Evolutionary conservation across 306 rosid species (phyloP).

Genomic region (Vigna reflexopilosa): DNA sequence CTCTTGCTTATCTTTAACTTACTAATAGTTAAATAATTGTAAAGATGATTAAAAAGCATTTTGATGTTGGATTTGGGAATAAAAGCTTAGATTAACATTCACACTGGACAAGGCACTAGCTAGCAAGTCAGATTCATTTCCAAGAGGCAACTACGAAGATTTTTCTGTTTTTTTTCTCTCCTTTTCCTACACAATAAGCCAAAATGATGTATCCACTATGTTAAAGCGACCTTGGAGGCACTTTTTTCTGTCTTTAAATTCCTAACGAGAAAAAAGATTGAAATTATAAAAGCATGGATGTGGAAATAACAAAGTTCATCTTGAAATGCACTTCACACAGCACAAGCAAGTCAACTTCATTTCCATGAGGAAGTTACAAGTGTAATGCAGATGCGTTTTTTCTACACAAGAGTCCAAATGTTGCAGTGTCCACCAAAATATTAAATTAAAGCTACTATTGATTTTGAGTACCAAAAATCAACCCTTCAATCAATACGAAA

Average conservation of each 20-base stretch:
- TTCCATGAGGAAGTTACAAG: not conserved
- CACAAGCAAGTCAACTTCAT: constrained; percentile 38
- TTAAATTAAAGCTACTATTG: constrained; percentile 20
- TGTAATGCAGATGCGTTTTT: not conserved
- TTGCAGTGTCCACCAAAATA: constrained; percentile 25
- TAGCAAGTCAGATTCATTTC: constrained; percentile 32
- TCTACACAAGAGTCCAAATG: constrained; percentile 34
- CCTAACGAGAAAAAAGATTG: not conserved
- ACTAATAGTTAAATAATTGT: not conserved
- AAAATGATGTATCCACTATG: constrained; percentile 21
- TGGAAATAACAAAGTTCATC: constrained; percentile 11
- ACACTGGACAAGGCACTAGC: constrained; percentile 10
- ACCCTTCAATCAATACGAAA: constrained; percentile 1
- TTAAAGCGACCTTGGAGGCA: constrained; percentile 11
- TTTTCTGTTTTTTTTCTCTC: not conserved
- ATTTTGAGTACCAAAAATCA: constrained; percentile 5
- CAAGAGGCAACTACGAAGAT: not conserved
- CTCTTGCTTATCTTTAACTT: not conserved
- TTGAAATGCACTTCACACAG: not conserved
- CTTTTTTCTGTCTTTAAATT: not conserved
- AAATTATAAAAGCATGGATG: constrained; percentile 6
- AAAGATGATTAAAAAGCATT: not conserved
- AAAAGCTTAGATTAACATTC: not conserved
- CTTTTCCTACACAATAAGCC: not conserved
- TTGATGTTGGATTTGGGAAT: not conserved